A percentile compares a stretch with the other conserved stretches of the same genome.
phyloP scores from a whole-genome alignment of 2,329 filamentous ascomycete genomes.

The Fusarium xyrophilum region DNA sequence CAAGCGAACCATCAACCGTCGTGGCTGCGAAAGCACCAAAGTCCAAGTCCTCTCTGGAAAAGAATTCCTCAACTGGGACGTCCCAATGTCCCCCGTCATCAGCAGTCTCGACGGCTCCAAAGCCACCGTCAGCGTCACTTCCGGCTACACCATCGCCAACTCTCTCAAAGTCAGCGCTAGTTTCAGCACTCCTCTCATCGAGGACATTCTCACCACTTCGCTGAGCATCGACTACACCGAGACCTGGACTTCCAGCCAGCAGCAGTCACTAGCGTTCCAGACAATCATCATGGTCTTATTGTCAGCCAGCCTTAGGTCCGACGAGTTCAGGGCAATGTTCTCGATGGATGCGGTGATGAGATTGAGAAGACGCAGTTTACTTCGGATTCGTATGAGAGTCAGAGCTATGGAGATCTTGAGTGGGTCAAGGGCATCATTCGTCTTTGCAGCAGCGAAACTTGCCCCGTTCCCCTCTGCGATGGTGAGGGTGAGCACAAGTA shows the following conservation, averaged over 20 bases:
- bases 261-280: conserved; percentile 24
- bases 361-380: conserved; percentile 16
- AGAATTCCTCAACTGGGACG: conserved; percentile 36
- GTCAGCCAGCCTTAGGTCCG: conserved; percentile 38
- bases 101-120: conserved; percentile 28
- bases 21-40: conserved; percentile 30
- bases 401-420: conserved; percentile 26
- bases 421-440: conserved; percentile 38
- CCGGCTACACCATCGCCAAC: conserved; percentile 29
- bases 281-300: conserved; percentile 28
- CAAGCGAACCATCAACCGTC: conserved; percentile 1
- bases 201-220: conserved; percentile 7
- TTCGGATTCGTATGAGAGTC: conserved; percentile 27
- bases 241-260: conserved; percentile 24
- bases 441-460: conserved; percentile 32
- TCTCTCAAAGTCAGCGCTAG: conserved; percentile 7
- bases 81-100: conserved; percentile 34
- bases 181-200: neutral
- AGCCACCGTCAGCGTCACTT: conserved; percentile 18
- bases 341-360: conserved; percentile 27
- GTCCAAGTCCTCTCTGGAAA: conserved; percentile 30
- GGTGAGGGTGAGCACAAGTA: conserved; percentile 31
- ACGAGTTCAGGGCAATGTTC: conserved; percentile 25
- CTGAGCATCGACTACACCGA: conserved; percentile 22
- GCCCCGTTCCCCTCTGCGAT: conserved; percentile 35